Percentiles rank a stretch among this genome's conserved stretches.
These are phyloP conservation scores for Vaccinium darrowii DNA, from an alignment of 148 eudicot species.

Conservation along the genomic window DNA sequence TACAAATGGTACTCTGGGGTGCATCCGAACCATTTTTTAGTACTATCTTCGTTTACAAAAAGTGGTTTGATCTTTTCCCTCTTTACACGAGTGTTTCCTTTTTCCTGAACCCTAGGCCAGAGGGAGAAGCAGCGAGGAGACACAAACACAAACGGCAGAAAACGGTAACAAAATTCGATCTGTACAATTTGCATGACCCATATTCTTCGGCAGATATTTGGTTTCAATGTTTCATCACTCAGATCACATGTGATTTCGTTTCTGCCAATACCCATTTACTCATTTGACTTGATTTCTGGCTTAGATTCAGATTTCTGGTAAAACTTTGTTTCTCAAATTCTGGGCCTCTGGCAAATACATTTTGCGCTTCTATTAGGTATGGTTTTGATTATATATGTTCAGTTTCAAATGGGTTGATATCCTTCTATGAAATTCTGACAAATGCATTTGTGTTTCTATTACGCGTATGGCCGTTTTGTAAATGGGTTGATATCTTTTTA, in stretches of 20 bases:
- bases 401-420: not conserved
- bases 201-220: not conserved
- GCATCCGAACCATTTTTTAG: not conserved
- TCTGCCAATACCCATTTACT: slow-evolving; percentile 7
- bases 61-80: not conserved
- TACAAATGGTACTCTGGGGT: not conserved
- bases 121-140: slow-evolving; percentile 23
- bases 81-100: not conserved
- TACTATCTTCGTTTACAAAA: not conserved
- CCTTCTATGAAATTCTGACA: not conserved
- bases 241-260: slow-evolving; percentile 1
- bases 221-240: slow-evolving; percentile 2
- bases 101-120: not conserved
- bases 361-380: not conserved
- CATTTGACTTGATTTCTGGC: not conserved
- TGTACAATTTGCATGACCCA: not conserved
- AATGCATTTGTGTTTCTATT: too few species aligned
- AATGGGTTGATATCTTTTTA: not conserved
- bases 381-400: not conserved
- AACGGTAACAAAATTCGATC: slow-evolving; percentile 5
- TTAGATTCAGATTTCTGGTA: slow-evolving; percentile 19
- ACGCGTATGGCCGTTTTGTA: too few species aligned
- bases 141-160: slow-evolving; percentile 14
- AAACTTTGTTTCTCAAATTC: not conserved
- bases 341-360: not conserved